Evolutionary conservation across 805 yeast species (phyloP).

Genomic region (Hanseniaspora vineae): DNA sequence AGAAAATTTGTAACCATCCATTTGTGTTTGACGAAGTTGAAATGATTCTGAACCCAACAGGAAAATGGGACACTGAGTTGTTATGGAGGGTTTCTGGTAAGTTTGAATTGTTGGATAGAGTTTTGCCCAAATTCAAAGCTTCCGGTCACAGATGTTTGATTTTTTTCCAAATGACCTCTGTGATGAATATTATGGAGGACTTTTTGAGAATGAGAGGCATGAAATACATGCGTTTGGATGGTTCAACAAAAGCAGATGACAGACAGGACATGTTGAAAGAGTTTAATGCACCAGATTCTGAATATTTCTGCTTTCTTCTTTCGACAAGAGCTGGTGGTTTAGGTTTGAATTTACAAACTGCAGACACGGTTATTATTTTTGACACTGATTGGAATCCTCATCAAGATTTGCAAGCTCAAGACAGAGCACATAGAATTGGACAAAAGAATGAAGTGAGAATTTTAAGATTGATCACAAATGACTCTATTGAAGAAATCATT

Average conservation of each 20-base stretch:
- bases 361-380: slow-evolving; percentile 75
- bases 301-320: slow-evolving; percentile 63
- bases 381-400: slow-evolving; percentile 91
- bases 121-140: slow-evolving; percentile 61
- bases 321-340: slow-evolving; percentile 87
- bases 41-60: slow-evolving; percentile 46
- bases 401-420: slow-evolving; percentile 85
- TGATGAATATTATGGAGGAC: slow-evolving; percentile 85
- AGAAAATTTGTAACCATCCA: slow-evolving; percentile 81
- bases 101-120: slow-evolving; percentile 63
- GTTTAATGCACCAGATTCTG: slow-evolving; percentile 66
- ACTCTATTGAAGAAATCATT: slow-evolving; percentile 74
- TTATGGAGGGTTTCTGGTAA: slow-evolving; percentile 74
- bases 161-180: slow-evolving; percentile 82
- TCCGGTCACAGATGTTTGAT: slow-evolving; percentile 69
- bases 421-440: slow-evolving; percentile 82
- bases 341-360: slow-evolving; percentile 76
- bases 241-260: slow-evolving; percentile 75
- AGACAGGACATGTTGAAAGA: slow-evolving; percentile 60
- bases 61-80: slow-evolving; percentile 44
- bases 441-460: slow-evolving; percentile 81
- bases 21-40: slow-evolving; percentile 79
- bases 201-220: slow-evolving; percentile 51
- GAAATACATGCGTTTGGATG: slow-evolving; percentile 69
- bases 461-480: slow-evolving; percentile 64